Percentiles rank a stretch among this genome's conserved stretches.
Evolutionary conservation across 768 basidiomycete genomes (phyloP).

Genomic region (Mrakia blollopis): DNA sequence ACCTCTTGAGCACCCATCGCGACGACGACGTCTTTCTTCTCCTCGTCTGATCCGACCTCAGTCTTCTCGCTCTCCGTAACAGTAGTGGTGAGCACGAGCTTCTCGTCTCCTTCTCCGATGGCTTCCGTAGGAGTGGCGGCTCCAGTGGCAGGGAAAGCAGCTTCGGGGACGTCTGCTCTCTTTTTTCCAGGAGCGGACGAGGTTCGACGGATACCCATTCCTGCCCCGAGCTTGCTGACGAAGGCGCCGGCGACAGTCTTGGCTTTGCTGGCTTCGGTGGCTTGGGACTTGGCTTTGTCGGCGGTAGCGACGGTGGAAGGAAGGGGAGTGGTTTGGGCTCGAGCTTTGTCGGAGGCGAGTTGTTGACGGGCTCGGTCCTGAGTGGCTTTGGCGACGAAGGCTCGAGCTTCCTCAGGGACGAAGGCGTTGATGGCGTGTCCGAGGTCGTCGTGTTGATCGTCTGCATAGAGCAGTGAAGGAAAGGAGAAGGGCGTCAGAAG

Average conservation of each 20-base stretch:
- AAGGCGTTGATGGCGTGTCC: conserved; percentile 21
- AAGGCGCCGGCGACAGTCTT: conserved; percentile 15
- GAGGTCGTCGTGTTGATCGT: conserved; percentile 29
- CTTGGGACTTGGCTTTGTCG: conserved; percentile 9
- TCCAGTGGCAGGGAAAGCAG: neutral
- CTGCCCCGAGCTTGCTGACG: conserved; percentile 20
- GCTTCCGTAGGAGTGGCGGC: neutral
- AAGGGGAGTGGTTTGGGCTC: neutral
- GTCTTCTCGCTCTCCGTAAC: neutral
- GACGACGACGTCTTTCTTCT: neutral
- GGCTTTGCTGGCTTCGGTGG: neutral
- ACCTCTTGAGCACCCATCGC: neutral
- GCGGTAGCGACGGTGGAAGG: neutral
- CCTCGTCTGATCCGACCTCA: neutral
- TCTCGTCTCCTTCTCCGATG: conserved; percentile 5
- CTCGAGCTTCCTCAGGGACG: conserved; percentile 23
- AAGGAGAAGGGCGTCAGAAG: neutral
- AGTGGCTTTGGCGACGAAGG: conserved; percentile 22
- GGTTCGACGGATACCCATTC: conserved; percentile 23
- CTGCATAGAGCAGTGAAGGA: neutral
- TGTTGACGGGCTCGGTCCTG: conserved; percentile 21
- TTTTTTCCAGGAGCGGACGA: conserved; percentile 26
- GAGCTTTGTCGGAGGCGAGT: neutral
- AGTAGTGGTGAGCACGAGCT: neutral
- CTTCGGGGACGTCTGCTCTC: neutral